Evolutionary conservation across 345 rosid species (phyloP).

Genomic region (Syzygium aromaticum): DNA sequence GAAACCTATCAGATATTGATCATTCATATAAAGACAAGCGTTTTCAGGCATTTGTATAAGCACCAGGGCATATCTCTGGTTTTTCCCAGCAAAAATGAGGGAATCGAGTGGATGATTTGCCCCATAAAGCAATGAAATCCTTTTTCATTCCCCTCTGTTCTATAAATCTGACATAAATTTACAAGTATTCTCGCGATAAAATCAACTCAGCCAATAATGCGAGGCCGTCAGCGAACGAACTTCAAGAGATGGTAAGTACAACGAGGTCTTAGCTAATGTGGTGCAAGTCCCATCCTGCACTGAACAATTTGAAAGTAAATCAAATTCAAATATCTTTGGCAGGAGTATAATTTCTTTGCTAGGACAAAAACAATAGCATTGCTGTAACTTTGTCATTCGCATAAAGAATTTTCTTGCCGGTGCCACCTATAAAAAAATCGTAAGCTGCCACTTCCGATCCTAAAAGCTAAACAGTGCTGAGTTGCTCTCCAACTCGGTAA

Average conservation of each 20-base stretch:
- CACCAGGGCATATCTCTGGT: neutral
- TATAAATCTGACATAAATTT: neutral
- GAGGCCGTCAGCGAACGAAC: neutral
- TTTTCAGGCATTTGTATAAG: neutral
- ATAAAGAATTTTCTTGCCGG: neutral
- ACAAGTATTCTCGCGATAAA: neutral
- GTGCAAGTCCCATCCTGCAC: neutral
- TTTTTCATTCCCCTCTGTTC: neutral
- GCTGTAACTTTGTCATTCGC: neutral
- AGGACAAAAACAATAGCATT: neutral
- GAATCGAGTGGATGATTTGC: neutral
- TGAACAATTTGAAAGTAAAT: neutral
- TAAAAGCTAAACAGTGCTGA: too few relatives aligned
- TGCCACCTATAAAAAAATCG: neutral
- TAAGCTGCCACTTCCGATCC: too few relatives aligned
- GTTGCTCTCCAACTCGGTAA: too few relatives aligned
- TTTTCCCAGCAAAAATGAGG: neutral
- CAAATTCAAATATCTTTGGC: neutral
- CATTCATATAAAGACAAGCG: neutral
- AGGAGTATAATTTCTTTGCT: neutral
- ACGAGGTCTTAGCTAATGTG: neutral
- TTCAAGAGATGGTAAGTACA: neutral
- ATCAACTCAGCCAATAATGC: neutral
- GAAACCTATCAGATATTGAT: neutral
- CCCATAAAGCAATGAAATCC: neutral